Conservation (phyloP, 1,139 yeast species). For the Suhomyces bokatorum region DNA sequence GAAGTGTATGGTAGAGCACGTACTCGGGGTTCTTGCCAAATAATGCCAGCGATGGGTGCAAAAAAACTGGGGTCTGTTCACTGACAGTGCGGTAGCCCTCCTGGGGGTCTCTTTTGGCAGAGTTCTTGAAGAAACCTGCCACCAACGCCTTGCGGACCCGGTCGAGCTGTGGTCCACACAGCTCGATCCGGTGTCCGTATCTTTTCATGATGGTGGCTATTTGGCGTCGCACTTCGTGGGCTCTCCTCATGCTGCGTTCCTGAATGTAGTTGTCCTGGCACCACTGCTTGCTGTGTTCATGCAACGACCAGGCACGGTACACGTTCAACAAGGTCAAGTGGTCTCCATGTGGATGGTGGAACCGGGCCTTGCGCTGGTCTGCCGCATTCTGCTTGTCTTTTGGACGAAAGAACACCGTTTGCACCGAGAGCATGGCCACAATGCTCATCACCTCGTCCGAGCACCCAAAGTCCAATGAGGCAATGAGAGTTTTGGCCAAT, state of each 20-base stretch:
- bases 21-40: constrained; percentile 74
- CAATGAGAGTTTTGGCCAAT: constrained; percentile 75
- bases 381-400: constrained; percentile 73
- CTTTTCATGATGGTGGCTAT: constrained; percentile 61
- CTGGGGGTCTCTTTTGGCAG: constrained; percentile 71
- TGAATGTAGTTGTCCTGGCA: constrained; percentile 81
- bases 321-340: constrained; percentile 84
- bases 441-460: constrained; percentile 82
- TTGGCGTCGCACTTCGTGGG: constrained; percentile 78
- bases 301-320: constrained; percentile 72
- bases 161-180: constrained; percentile 67
- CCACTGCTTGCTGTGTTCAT: constrained; percentile 67
- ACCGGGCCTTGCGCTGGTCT: constrained; percentile 72
- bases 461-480: constrained; percentile 73
- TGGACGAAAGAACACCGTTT: constrained; percentile 81
- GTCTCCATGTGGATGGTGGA: constrained; percentile 81
- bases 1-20: constrained; percentile 79
- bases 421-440: constrained; percentile 90
- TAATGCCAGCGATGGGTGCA: constrained; percentile 88
- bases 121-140: constrained; percentile 83
- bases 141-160: constrained; percentile 71
- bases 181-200: constrained; percentile 48
- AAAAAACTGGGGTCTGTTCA: constrained; percentile 74
- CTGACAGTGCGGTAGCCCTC: constrained; percentile 75
- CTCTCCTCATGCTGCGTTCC: constrained; percentile 74